Evolutionary conservation across 2,329 filamentous ascomycete species (phyloP).

Genomic region (Fusarium sacchari): DNA sequence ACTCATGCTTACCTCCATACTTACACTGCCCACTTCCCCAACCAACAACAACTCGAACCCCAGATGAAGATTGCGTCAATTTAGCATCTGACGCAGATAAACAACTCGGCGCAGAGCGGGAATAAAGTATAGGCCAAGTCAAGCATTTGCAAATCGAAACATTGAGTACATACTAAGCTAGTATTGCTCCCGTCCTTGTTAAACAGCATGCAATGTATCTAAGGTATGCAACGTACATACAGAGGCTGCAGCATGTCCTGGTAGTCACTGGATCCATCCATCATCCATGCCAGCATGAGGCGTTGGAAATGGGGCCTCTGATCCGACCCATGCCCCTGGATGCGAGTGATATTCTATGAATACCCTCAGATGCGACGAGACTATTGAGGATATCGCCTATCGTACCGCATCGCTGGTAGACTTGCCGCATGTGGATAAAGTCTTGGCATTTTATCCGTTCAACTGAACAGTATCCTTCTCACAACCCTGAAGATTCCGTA

Average conservation of each 20-base stretch:
- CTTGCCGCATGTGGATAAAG: background rate
- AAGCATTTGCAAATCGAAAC: background rate
- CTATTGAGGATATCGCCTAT: background rate
- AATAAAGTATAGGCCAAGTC: background rate
- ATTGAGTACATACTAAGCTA: background rate
- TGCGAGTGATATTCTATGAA: background rate
- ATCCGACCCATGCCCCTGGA: background rate
- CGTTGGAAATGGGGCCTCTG: slow-evolving; percentile 12
- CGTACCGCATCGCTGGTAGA: background rate
- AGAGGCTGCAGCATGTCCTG: slow-evolving; percentile 7
- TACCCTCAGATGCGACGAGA: background rate
- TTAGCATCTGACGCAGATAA: background rate
- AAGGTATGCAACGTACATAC: background rate
- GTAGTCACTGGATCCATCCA: slow-evolving; percentile 12
- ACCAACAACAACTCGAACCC: background rate
- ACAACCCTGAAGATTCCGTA: background rate
- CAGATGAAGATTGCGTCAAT: background rate
- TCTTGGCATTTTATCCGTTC: background rate
- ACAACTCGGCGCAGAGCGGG: background rate
- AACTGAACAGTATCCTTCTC: background rate
- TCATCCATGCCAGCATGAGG: background rate
- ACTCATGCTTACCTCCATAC: slow-evolving; percentile 6
- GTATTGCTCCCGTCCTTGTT: background rate
- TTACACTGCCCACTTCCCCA: slow-evolving; percentile 16
- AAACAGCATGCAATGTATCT: background rate